phyloP scores from a whole-genome alignment of 2,329 filamentous ascomycete species.

The Xylariaceae sp. region DNA sequence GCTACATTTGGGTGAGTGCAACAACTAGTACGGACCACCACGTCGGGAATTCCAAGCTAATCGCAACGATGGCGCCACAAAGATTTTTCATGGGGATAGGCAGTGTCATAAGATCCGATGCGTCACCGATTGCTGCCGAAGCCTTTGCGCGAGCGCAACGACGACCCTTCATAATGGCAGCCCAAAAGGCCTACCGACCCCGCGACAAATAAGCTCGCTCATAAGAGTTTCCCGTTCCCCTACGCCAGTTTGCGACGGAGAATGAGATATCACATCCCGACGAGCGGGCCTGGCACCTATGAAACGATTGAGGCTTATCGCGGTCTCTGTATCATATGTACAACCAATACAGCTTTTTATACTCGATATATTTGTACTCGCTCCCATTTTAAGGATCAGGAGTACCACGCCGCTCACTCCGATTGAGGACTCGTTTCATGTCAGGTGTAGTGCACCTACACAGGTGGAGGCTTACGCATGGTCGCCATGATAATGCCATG shows the following conservation, averaged over 20 bases:
- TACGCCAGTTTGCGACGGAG: neutral
- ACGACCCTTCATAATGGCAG: constrained; percentile 64
- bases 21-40: too few species aligned
- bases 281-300: constrained; percentile 1
- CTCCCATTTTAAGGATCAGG: neutral
- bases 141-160: constrained; percentile 72
- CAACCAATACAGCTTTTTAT: constrained; percentile 7
- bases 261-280: neutral
- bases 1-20: constrained; percentile 83
- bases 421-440: neutral
- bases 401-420: neutral
- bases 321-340: constrained; percentile 16
- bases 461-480: neutral
- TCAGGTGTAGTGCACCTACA: constrained; percentile 6
- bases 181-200: constrained; percentile 39
- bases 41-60: constrained; percentile 17
- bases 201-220: constrained; percentile 25
- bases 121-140: constrained; percentile 69
- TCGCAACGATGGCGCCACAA: constrained; percentile 6
- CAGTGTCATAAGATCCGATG: constrained; percentile 90
- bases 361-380: constrained; percentile 1
- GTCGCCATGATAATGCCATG: neutral
- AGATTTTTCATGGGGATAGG: constrained; percentile 99
- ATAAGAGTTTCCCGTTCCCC: neutral
- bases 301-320: constrained; percentile 1